Evolutionary conservation across 768 basidiomycete genomes (phyloP), one percentile per base, ranked within the genome.

Genomic region (Dendrothele bispora): DNA sequence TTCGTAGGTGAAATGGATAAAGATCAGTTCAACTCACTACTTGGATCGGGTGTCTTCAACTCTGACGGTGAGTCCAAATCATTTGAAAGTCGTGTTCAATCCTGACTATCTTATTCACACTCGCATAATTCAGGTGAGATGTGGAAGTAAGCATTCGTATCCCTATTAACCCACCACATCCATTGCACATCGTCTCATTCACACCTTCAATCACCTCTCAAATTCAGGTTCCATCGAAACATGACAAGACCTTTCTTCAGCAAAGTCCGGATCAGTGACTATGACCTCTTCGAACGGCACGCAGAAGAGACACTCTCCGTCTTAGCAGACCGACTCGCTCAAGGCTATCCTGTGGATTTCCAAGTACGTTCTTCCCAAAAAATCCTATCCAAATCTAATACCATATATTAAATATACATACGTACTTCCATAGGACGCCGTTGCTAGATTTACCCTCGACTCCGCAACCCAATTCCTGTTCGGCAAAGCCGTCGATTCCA

Each of bases 231-330:
- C 60, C 82, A 83, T 53, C 77, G 82, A 12, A 58, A 71, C 0
- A 80, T 84, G 67, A 78, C 79, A 0, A 74, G 83, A 2, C 83
- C 83, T 0, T 84, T 83, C 68, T 84, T 85, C 64, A 70, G 49
- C 53, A 72, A 67, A 44, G 77, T 80, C 18, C 64, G 77, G 10
- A 78, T 81, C 43, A 72, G 69, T 49, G 69, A 81, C 54, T 80
- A 80, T 56, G 76, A 80, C 17, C 72, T 70, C 46, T 82, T 83
- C 56, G 77, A 75, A 41, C 64, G 66, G 2, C 81, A 83, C 46
- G 69, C 78, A 0, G 65, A 71, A 2, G 64, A 74, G 27, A 75
- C 77, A 1, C 64, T 86, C n/a, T 41, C 53, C 2, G 69, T 71
- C 18, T 58, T 80, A 35, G 73, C 64, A 25, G 51, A 55, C 4